phyloP scores from a whole-genome alignment of 192 early-diverging fungal genomes.

The Mortierella alpina region DNA sequence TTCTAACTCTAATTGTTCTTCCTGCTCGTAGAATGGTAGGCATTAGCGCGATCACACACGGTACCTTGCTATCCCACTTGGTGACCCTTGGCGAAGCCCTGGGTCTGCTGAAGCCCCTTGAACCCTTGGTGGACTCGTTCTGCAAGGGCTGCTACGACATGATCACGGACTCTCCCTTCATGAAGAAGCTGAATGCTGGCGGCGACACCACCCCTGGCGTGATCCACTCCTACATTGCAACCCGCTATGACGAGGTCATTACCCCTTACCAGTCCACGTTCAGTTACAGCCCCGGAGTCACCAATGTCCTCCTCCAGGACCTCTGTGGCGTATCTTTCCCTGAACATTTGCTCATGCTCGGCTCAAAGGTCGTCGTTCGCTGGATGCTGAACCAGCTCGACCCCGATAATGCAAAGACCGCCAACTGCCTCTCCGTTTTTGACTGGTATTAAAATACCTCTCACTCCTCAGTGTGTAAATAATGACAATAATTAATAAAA shows the following conservation, averaged over 20 bases:
- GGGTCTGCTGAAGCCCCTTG: conserved; percentile 7
- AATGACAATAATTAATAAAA: no score
- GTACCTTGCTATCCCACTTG: conserved; percentile 25
- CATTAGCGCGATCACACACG: conserved; percentile 32
- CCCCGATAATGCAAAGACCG: conserved; percentile 28
- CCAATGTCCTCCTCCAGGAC: conserved; percentile 30
- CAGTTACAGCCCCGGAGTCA: conserved; percentile 7
- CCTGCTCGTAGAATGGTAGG: conserved; percentile 24
- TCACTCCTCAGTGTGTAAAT: no score
- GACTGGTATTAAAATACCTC: no score
- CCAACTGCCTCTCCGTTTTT: conserved; percentile 18
- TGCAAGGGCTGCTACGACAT: no score
- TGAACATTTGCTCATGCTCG: conserved; percentile 37
- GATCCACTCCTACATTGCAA: conserved; percentile 35
- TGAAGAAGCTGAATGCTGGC: conserved; percentile 30
- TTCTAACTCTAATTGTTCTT: not conserved
- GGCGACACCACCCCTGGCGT: conserved; percentile 30
- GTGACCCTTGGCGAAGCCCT: conserved; percentile 27
- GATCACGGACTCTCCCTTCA: conserved; percentile 8
- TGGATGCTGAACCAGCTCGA: conserved; percentile 43
- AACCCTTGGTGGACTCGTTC: conserved; percentile 9
- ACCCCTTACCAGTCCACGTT: conserved; percentile 24
- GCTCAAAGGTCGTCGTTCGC: conserved; percentile 33
- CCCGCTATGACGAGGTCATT: conserved; percentile 35
- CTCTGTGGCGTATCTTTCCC: conserved; percentile 25